Evolutionary conservation across 1,284 basidiomycete genomes (phyloP).

Genomic region (Cutaneotrichosporon sp.): DNA sequence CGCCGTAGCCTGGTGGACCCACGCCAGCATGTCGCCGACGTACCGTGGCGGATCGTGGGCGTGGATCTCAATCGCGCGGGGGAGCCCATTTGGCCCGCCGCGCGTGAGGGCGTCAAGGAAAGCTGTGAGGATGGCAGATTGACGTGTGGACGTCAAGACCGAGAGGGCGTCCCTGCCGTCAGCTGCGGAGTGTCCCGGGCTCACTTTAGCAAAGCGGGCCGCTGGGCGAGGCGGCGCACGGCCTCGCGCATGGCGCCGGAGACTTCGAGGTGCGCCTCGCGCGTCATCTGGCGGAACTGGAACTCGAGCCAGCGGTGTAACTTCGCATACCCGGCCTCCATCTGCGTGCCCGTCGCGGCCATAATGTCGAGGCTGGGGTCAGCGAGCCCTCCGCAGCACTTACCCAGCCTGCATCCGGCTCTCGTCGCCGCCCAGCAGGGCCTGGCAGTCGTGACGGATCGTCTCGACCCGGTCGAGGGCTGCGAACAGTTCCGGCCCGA

Average conservation of each 20-base stretch:
- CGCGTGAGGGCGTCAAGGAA: conserved; percentile 86
- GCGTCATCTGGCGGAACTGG: conserved; percentile 76
- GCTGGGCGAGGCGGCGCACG: conserved; percentile 63
- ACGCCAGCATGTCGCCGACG: conserved; percentile 96
- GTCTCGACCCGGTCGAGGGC: conserved; percentile 80
- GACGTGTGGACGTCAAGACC: conserved; percentile 73
- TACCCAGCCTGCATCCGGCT: conserved; percentile 75
- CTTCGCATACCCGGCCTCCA: conserved; percentile 87
- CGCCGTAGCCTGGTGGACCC: conserved; percentile 95
- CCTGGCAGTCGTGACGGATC: conserved; percentile 77
- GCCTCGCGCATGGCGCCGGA: conserved; percentile 65
- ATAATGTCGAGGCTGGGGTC: conserved; percentile 82
- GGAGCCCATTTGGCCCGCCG: conserved; percentile 79
- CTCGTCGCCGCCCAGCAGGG: conserved; percentile 79
- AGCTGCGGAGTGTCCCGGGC: conserved; percentile 39
- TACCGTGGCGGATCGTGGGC: conserved; percentile 95
- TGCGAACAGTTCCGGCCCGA: conserved; percentile 68
- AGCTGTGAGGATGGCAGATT: conserved; percentile 67
- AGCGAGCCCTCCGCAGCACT: conserved; percentile 38
- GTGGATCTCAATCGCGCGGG: conserved; percentile 91
- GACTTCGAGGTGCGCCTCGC: conserved; percentile 75
- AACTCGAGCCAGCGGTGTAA: conserved; percentile 78
- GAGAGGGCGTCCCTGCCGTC: conserved; percentile 68
- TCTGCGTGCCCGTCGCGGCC: conserved; percentile 67
- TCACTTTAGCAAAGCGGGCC: conserved; percentile 69